Percentiles rank a stretch among this genome's conserved stretches.
phyloP scores from a whole-genome alignment of 2,329 filamentous ascomycete genomes.

The Talaromyces albobiverticillius region DNA sequence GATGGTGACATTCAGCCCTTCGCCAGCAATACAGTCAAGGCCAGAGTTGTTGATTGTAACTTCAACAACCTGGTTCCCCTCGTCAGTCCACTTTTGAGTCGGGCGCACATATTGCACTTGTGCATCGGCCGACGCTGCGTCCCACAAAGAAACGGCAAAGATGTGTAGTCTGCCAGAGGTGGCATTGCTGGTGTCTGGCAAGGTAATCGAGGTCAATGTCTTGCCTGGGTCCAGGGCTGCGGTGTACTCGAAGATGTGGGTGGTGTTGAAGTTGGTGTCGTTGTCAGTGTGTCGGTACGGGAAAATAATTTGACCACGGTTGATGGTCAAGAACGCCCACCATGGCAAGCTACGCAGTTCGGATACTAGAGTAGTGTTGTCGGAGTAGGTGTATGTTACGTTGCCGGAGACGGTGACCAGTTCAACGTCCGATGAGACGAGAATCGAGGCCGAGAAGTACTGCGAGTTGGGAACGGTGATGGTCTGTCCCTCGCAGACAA shows the following conservation, averaged over 20 bases:
- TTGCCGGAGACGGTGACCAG: conserved; percentile 39
- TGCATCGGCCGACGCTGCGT: conserved; percentile 14
- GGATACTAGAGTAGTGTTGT: conserved; percentile 38
- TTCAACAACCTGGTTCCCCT: conserved; percentile 42
- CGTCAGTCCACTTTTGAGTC: conserved; percentile 42
- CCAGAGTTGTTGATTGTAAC: conserved; percentile 39
- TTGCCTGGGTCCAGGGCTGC: conserved; percentile 38
- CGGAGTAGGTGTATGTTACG: conserved; percentile 43
- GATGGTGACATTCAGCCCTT: conserved; percentile 30
- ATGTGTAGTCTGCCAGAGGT: conserved; percentile 41
- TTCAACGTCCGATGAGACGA: conserved; percentile 43
- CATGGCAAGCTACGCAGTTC: conserved; percentile 47
- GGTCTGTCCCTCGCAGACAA: conserved; percentile 42
- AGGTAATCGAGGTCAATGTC: conserved; percentile 36
- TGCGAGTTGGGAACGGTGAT: conserved; percentile 31
- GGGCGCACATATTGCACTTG: conserved; percentile 42
- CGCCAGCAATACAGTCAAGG: conserved; percentile 31
- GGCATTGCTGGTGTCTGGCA: conserved; percentile 39
- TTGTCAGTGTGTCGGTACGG: conserved; percentile 41
- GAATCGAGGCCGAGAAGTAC: conserved; percentile 45
- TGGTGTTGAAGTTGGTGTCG: conserved; percentile 42
- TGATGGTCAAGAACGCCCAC: conserved; percentile 46
- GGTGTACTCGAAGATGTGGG: conserved; percentile 48
- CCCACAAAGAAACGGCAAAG: conserved; percentile 40
- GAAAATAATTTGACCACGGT: conserved; percentile 47